Percentiles rank a stretch among this genome's conserved stretches.
phyloP scores from a whole-genome alignment of 495 filamentous ascomycete genomes.

The Geopyxis carbonaria region DNA sequence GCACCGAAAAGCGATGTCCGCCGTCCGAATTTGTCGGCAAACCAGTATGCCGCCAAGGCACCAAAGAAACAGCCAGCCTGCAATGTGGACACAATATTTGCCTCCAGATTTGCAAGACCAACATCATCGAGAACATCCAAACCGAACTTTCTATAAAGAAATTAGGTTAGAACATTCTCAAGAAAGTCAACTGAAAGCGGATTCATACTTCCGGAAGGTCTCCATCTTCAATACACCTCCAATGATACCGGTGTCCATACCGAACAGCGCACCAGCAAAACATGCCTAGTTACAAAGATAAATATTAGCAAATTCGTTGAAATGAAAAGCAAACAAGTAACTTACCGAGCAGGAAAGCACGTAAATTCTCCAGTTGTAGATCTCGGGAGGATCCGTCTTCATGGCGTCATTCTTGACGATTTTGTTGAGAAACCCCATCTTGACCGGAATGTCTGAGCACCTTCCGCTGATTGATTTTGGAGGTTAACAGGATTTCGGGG shows the following conservation, averaged over 20 bases:
- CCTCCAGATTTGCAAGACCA: constrained; percentile 28
- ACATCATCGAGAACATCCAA: constrained; percentile 20
- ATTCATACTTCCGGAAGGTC: constrained; percentile 30
- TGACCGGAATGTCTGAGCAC: too few relatives aligned
- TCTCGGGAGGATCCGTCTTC: constrained; percentile 53
- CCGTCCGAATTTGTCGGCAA: constrained; percentile 42
- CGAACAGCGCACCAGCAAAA: constrained; percentile 62
- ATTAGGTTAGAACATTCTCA: not conserved
- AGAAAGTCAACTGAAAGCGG: not conserved
- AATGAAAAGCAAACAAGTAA: constrained; percentile 4
- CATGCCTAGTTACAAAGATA: constrained; percentile 35
- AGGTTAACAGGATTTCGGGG: too few relatives aligned
- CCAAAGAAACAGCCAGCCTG: constrained; percentile 50
- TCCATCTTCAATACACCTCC: constrained; percentile 42
- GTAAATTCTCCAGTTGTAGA: constrained; percentile 65
- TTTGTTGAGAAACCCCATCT: constrained; percentile 36
- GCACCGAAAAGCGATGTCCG: constrained; percentile 22
- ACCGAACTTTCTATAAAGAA: constrained; percentile 32
- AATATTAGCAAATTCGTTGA: not conserved
- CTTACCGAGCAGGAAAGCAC: constrained; percentile 48
- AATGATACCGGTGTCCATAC: constrained; percentile 48
- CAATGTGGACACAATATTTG: constrained; percentile 49
- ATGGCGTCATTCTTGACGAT: constrained; percentile 68
- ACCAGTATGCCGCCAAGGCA: constrained; percentile 38
- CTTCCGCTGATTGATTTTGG: too few relatives aligned